Conservation (phyloP, 345 rosid genomes). For the Eucalyptus camaldulensis region DNA sequence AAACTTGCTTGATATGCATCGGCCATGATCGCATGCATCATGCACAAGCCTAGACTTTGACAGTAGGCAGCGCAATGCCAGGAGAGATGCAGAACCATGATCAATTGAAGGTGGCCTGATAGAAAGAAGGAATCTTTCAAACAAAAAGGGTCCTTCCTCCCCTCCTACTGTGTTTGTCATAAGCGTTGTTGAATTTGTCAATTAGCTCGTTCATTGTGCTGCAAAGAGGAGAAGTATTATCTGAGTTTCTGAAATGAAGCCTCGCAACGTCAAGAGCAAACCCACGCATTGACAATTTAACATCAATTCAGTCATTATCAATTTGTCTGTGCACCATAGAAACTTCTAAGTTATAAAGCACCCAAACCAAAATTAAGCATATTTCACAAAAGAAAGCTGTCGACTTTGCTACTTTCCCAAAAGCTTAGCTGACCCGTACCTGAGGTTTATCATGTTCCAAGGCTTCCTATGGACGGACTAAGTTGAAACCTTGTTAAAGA, state of each 20-base stretch:
- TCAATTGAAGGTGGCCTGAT: not conserved
- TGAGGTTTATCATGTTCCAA: not conserved
- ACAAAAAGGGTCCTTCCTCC: slow-evolving; percentile 87
- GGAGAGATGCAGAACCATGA: not conserved
- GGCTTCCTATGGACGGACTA: not conserved
- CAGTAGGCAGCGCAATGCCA: not conserved
- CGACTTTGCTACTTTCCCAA: not conserved
- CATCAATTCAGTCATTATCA: not conserved
- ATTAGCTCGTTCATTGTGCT: slow-evolving; percentile 84
- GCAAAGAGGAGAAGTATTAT: not conserved
- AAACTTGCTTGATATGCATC: not conserved
- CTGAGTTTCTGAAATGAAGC: not conserved
- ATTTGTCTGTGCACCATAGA: not conserved
- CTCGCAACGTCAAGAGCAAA: not conserved
- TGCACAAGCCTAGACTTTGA: not conserved
- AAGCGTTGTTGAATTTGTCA: slow-evolving; percentile 88
- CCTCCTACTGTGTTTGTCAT: slow-evolving; percentile 76
- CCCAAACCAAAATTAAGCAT: not conserved
- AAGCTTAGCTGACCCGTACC: not conserved
- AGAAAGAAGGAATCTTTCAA: not conserved
- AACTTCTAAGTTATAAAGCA: not conserved
- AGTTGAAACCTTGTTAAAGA: not conserved
- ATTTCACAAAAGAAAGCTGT: not conserved
- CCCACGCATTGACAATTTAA: not conserved
- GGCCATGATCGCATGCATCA: not conserved